Percentiles rank a stretch among this genome's conserved stretches.
These are phyloP conservation scores for Bolboschoenoplectus hybrid DNA, from an alignment of 202 grass and related monocot genomes.

Conservation along the genomic window DNA sequence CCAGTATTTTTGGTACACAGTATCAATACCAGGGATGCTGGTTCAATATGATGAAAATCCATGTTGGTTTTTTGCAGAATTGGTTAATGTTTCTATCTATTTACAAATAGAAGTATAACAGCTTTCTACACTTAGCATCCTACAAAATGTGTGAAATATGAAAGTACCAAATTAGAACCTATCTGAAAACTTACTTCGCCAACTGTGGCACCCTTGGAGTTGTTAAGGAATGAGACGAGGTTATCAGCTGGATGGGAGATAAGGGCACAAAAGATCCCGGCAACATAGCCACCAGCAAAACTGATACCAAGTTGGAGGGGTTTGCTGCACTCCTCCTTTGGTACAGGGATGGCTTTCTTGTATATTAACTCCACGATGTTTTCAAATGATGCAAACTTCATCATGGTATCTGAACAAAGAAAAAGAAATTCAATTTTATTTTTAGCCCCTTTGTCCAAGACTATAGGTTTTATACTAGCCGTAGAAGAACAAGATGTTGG, in stretches of 20 bases:
- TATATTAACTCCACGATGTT: constrained; percentile 62
- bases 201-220: constrained; percentile 62
- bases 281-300: constrained; percentile 63
- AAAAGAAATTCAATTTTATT: background rate
- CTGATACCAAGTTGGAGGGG: constrained; percentile 54
- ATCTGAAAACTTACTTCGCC: constrained; percentile 53
- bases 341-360: constrained; percentile 54
- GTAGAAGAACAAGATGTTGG: background rate
- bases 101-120: background rate
- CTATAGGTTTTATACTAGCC: background rate
- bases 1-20: background rate
- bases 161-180: constrained; percentile 10
- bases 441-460: background rate
- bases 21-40: background rate
- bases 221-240: constrained; percentile 65
- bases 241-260: constrained; percentile 70
- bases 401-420: constrained; percentile 57
- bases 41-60: background rate
- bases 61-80: background rate
- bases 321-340: constrained; percentile 66
- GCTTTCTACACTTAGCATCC: background rate
- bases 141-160: background rate
- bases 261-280: constrained; percentile 57
- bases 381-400: constrained; percentile 80
- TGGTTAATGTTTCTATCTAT: background rate